Base-by-base conservation (phyloP, 2,329 filamentous ascomycete species). In the Emmonsia crescens region DNA sequence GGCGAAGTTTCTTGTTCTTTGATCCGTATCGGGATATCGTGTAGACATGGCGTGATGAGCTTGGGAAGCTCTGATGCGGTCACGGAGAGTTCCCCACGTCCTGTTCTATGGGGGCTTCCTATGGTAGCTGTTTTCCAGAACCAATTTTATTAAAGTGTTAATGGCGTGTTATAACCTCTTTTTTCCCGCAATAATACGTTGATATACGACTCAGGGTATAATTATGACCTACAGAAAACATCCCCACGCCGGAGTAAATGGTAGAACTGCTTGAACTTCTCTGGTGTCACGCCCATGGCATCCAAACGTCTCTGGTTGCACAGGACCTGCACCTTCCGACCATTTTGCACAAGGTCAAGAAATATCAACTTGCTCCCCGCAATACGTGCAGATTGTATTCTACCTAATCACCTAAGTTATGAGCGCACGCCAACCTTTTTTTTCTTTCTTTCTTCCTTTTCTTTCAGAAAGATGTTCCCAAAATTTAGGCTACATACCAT, bases 361-460 rank as follows among this genome's bases (percentile, higher is more conserved):
- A 99, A 99, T 65, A 91, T 80, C 68, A 99, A 85, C 75, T 89
- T 90, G 68, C 84, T 86, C 66, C 92, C 87, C 60, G 85, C 82
- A 56, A 83, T 79, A 64, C 90, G 88, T 71, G 89, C 83, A 55
- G 86, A 85, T 69, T 82, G 80, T 65, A 96, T 81, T 72, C 91
- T 90, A 74, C 91, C 90, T 86, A 78, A 72, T 71, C 71, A 68
- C 70, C 74, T 80, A 77, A 75, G 72, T 72, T 74, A 55, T 60
- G 48, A 52, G 33, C 44, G 8, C 31, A 55, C 14, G n/a, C 27
- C 14, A 27, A 27, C 62, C 62, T 65, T 64, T 64, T 64, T 63
- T 60, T 61, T 64, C 65, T 63, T 56, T 42, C 65, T 61, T 60
- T 64, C 57, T 63, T 63, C 21, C 9, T n/a, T 52, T 31, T 19